A percentile compares a stretch with the other conserved stretches of the same genome.
Evolutionary conservation across 2,329 filamentous ascomycete genomes (phyloP).

Genomic region (Colletotrichum endophyticum): DNA sequence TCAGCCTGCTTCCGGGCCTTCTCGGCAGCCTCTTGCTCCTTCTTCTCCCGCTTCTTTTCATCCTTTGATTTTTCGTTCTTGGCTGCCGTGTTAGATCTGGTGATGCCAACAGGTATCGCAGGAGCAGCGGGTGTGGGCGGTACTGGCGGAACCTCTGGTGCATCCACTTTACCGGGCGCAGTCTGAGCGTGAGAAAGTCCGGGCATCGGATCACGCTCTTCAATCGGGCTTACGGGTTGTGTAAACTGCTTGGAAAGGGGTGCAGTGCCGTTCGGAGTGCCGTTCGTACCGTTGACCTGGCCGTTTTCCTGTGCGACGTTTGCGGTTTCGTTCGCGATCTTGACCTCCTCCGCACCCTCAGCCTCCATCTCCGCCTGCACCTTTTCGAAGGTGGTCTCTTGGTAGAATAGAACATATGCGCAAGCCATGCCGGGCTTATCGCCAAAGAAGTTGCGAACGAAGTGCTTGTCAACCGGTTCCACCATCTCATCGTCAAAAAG

Average conservation of each 20-base stretch:
- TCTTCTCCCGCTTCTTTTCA: constrained; percentile 71
- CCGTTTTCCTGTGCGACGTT: constrained; percentile 55
- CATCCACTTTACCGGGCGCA: constrained; percentile 50
- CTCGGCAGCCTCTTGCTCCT: constrained; percentile 64
- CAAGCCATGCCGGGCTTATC: constrained; percentile 90
- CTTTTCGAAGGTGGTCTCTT: constrained; percentile 79
- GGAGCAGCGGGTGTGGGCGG: constrained; percentile 35
- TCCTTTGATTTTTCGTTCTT: constrained; percentile 55
- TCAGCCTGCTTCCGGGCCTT: constrained; percentile 50
- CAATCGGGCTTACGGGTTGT: constrained; percentile 48
- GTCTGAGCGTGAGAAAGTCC: constrained; percentile 71
- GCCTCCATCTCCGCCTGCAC: constrained; percentile 80
- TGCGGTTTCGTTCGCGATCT: constrained; percentile 61
- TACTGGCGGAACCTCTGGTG: constrained; percentile 28
- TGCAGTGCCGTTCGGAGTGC: constrained; percentile 42
- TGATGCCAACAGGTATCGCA: constrained; percentile 25
- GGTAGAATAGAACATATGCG: constrained; percentile 97
- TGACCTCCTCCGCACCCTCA: constrained; percentile 71
- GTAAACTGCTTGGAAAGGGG: constrained; percentile 57
- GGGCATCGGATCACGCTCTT: constrained; percentile 57
- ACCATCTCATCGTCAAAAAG: constrained; percentile 99
- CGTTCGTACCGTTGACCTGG: constrained; percentile 28
- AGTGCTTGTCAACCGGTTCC: constrained; percentile 95
- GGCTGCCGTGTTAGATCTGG: constrained; percentile 23
- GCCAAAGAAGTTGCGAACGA: constrained; percentile 96